These are phyloP conservation scores for Hyphopichia khmerensis DNA, from an alignment of 1,139 yeast genomes.

Conservation along the genomic window DNA sequence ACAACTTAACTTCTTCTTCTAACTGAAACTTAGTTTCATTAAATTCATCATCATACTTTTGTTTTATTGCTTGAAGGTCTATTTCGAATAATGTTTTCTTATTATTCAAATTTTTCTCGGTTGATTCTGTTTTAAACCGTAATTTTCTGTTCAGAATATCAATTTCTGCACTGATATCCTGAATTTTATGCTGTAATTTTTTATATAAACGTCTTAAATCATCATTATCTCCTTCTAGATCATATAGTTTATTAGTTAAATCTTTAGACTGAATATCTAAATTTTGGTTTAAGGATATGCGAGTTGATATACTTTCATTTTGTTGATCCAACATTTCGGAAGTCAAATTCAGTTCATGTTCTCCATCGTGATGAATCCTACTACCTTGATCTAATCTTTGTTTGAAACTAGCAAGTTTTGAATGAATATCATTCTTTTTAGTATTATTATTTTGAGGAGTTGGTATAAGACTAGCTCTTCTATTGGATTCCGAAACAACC, in stretches of 20 bases:
- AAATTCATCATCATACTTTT: slow-evolving; percentile 24
- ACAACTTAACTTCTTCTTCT: slow-evolving; percentile 27
- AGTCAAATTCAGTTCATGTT: not conserved
- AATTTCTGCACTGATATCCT: slow-evolving; percentile 17
- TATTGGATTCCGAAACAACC: slow-evolving; percentile 3
- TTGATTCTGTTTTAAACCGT: slow-evolving; percentile 24
- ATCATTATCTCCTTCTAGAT: slow-evolving; percentile 20
- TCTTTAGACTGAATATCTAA: slow-evolving; percentile 15
- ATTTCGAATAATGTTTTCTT: slow-evolving; percentile 26
- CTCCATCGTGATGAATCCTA: not conserved
- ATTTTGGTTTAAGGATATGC: slow-evolving; percentile 2
- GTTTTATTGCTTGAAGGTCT: slow-evolving; percentile 21
- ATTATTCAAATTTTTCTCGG: slow-evolving; percentile 27
- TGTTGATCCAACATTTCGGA: not conserved
- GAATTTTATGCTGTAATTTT: slow-evolving; percentile 18
- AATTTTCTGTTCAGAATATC: slow-evolving; percentile 18
- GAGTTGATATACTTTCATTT: not conserved
- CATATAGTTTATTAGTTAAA: slow-evolving; percentile 16
- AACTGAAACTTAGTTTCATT: slow-evolving; percentile 33
- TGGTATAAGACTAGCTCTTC: slow-evolving; percentile 8
- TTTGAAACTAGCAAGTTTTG: not conserved
- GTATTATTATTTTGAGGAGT: slow-evolving; percentile 5
- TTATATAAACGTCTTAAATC: slow-evolving; percentile 23
- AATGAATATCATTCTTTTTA: not conserved
- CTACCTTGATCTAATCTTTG: slow-evolving; percentile 1